Conservation (phyloP, 1,139 yeast genomes). For the Eremothecium sinecaudum region DNA sequence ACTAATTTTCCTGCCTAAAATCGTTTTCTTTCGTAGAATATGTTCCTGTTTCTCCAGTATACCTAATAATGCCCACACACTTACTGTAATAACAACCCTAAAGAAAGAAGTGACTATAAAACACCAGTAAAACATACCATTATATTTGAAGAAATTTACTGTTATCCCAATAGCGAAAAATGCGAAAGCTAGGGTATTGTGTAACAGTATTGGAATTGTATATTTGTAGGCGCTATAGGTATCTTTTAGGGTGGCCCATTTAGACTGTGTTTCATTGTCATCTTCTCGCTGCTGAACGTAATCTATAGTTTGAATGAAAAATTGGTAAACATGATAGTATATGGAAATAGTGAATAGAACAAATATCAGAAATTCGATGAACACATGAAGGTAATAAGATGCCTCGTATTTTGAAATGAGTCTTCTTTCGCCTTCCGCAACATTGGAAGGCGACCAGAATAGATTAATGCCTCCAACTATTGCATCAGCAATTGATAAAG, state of each 20-base stretch:
- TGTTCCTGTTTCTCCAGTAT: slow-evolving; percentile 25
- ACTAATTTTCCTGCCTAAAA: slow-evolving; percentile 27
- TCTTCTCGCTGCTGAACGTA: neutral
- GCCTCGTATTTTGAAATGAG: no score
- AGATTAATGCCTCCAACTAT: slow-evolving; percentile 11
- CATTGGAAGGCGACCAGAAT: neutral
- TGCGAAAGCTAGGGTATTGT: slow-evolving; percentile 16
- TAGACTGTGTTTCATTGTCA: neutral
- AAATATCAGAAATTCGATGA: slow-evolving; percentile 14
- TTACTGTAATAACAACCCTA: slow-evolving; percentile 24
- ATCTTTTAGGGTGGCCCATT: neutral
- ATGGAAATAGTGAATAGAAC: slow-evolving; percentile 15
- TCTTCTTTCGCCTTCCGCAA: neutral
- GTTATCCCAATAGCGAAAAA: slow-evolving; percentile 15
- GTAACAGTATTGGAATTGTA: slow-evolving; percentile 21
- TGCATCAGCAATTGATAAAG: slow-evolving; percentile 11
- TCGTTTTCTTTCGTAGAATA: slow-evolving; percentile 20
- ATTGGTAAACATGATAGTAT: slow-evolving; percentile 17
- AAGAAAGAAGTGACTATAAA: slow-evolving; percentile 19
- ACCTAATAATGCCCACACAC: slow-evolving; percentile 28
- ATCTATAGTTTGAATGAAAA: slow-evolving; percentile 14
- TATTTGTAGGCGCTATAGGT: slow-evolving; percentile 24
- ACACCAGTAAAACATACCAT: slow-evolving; percentile 18
- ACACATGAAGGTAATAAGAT: neutral
- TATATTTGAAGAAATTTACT: slow-evolving; percentile 11